Conservation (phyloP, 306 rosid species). For the Prunus persica region DNA sequence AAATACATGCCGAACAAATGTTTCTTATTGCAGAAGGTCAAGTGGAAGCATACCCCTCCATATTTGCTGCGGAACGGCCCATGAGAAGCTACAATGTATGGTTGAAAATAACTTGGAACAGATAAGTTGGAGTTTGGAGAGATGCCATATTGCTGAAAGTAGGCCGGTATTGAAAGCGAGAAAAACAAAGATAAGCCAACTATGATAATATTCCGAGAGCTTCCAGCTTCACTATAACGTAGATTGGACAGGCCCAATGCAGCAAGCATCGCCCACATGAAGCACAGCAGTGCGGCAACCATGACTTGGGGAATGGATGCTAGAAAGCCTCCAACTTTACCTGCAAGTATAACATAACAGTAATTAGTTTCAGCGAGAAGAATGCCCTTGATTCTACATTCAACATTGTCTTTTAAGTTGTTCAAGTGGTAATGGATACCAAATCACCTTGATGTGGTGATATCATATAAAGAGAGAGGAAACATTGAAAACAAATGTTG, state of each 20-base stretch:
- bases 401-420: background rate
- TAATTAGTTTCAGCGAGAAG: background rate
- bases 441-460: background rate
- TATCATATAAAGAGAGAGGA: background rate
- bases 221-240: conserved; percentile 98
- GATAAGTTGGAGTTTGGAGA: conserved; percentile 76
- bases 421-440: background rate
- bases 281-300: conserved; percentile 98
- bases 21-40: background rate
- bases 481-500: background rate
- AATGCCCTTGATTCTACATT: background rate
- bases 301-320: conserved; percentile 96
- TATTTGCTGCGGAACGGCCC: conserved; percentile 78
- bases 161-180: conserved; percentile 91
- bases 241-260: conserved; percentile 95
- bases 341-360: conserved; percentile 34
- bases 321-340: conserved; percentile 95
- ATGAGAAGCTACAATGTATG: conserved; percentile 87
- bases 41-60: conserved; percentile 74
- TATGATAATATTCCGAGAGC: conserved; percentile 94
- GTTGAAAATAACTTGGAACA: conserved; percentile 92
- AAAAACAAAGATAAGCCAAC: conserved; percentile 92
- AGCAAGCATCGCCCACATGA: conserved; percentile 97
- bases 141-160: conserved; percentile 92
- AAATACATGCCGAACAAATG: background rate